phyloP scores from a whole-genome alignment of 1,284 basidiomycete species.

The Leccinum huronense region DNA sequence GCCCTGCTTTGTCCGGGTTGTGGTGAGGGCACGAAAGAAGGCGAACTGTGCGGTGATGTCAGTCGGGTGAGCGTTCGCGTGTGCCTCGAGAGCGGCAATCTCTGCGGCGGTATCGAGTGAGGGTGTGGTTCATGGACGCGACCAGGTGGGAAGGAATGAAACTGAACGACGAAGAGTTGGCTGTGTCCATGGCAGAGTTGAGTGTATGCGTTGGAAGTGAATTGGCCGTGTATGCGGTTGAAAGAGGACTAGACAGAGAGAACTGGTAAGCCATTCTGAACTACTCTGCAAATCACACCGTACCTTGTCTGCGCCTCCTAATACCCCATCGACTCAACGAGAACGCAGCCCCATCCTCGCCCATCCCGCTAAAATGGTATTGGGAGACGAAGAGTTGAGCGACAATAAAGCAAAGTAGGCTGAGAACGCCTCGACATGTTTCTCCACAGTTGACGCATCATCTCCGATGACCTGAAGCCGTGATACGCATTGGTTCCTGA shows the following conservation, averaged over 20 bases:
- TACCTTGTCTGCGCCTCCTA: too few relatives aligned
- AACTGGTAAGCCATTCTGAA: too few relatives aligned
- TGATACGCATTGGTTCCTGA: too few relatives aligned
- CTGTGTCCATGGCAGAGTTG: conserved; percentile 3
- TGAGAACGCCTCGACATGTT: too few relatives aligned
- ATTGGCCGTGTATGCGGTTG: neutral
- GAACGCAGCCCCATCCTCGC: too few relatives aligned
- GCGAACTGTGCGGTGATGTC: conserved; percentile 67
- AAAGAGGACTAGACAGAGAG: neutral
- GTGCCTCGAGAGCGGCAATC: conserved; percentile 69
- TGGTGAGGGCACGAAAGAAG: conserved; percentile 64
- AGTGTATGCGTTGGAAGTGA: neutral
- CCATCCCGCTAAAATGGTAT: too few relatives aligned
- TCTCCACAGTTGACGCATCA: too few relatives aligned
- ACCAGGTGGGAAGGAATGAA: conserved; percentile 49
- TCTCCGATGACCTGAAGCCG: too few relatives aligned
- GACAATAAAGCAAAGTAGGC: too few relatives aligned
- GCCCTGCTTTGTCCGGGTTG: conserved; percentile 55
- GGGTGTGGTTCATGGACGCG: conserved; percentile 41
- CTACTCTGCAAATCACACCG: too few relatives aligned
- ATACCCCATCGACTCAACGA: too few relatives aligned
- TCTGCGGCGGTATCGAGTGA: conserved; percentile 64
- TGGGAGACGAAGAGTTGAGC: too few relatives aligned
- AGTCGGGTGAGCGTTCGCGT: conserved; percentile 67
- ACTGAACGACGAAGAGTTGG: conserved; percentile 31